A percentile compares a stretch with the other conserved stretches of the same genome.
Evolutionary conservation across 371 early-diverging fungal genomes (phyloP).

Genomic region (Rhizopus stolonifer): DNA sequence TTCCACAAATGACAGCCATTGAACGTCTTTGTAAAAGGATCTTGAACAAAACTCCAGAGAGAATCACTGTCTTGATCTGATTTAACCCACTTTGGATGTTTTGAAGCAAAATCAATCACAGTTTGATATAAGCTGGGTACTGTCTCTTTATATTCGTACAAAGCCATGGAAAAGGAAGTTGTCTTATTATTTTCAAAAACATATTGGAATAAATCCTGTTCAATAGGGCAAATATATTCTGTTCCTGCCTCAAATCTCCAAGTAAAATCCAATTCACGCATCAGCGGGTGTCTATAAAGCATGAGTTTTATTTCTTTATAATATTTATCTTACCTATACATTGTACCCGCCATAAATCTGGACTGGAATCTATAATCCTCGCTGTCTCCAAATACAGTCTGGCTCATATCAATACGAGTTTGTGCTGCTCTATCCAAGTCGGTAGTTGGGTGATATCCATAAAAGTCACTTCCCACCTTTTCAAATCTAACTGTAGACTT

Average conservation of each 20-base stretch:
- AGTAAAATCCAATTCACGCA: conserved; percentile 39
- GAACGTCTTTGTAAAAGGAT: conserved; percentile 49
- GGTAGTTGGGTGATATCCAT: conserved; percentile 30
- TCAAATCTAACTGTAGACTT: conserved; percentile 29
- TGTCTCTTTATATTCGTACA: conserved; percentile 80
- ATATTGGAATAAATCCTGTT: conserved; percentile 38
- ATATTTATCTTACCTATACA: conserved; percentile 28
- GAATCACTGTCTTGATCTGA: conserved; percentile 12
- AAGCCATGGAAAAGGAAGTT: conserved; percentile 69
- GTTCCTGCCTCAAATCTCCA: conserved; percentile 52
- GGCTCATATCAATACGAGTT: conserved; percentile 27
- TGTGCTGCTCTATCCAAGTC: conserved; percentile 31
- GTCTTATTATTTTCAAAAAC: conserved; percentile 40
- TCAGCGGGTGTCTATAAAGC: conserved; percentile 32
- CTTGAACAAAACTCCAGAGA: conserved; percentile 46
- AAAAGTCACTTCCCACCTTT: conserved; percentile 24
- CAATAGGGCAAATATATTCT: conserved; percentile 43
- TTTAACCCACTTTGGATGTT: conserved; percentile 35
- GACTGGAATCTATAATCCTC: conserved; percentile 46
- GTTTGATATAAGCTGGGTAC: conserved; percentile 81
- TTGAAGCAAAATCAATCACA: conserved; percentile 52
- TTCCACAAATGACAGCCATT: conserved; percentile 88
- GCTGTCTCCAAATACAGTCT: conserved; percentile 40
- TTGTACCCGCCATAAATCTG: conserved; percentile 43
- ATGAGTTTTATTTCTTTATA: background rate